Evolutionary conservation across 306 rosid genomes (phyloP).

Genomic region (Potentilla sterilis): DNA sequence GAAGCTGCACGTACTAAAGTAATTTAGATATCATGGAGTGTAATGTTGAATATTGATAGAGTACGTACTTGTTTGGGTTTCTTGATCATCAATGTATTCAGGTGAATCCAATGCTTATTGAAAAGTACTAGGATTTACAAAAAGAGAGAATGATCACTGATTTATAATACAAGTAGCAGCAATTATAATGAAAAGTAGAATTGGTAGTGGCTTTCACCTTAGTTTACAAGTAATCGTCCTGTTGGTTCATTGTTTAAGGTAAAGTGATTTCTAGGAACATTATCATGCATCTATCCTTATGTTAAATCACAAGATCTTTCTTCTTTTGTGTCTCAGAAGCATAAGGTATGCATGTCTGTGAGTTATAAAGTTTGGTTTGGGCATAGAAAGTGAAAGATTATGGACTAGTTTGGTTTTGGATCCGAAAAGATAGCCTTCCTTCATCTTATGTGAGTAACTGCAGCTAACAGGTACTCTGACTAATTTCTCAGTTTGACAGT

Average conservation of each 20-base stretch:
- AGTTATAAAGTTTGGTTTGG: conserved; percentile 3
- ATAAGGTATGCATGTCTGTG: conserved; percentile 7
- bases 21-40: conserved; percentile 23
- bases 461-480: neutral
- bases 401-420: neutral
- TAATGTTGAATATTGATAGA: neutral
- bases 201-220: conserved; percentile 22
- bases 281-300: conserved; percentile 37
- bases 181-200: neutral
- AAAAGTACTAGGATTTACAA: neutral
- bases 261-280: conserved; percentile 22
- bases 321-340: conserved; percentile 23
- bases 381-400: neutral
- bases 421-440: neutral
- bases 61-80: conserved; percentile 28
- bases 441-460: neutral
- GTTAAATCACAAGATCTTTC: conserved; percentile 35
- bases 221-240: conserved; percentile 20
- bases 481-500: neutral
- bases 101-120: neutral
- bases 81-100: conserved; percentile 9
- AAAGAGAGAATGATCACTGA: neutral
- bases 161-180: neutral
- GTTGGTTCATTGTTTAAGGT: conserved; percentile 12
- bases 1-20: neutral